A percentile compares a stretch with the other conserved stretches of the same genome.
These are phyloP conservation scores for Dictyostelium purpureum DNA, from an alignment of 78 protist species.

Conservation along the genomic window DNA sequence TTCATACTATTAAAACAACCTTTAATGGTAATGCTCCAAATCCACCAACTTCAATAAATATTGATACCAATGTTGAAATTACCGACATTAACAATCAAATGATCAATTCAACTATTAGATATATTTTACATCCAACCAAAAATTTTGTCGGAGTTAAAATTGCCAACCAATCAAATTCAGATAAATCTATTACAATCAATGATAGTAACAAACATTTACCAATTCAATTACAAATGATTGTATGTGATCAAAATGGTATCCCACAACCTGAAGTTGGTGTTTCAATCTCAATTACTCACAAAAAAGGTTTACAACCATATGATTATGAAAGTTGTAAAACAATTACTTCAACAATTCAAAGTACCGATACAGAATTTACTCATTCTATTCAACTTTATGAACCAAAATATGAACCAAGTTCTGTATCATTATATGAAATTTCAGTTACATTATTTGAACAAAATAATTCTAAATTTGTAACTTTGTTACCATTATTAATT, in stretches of 20 bases:
- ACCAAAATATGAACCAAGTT: constrained; percentile 32
- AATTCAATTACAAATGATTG: constrained; percentile 16
- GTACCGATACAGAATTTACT: neutral
- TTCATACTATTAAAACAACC: constrained; percentile 29
- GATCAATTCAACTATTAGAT: constrained; percentile 13
- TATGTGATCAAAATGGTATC: constrained; percentile 39
- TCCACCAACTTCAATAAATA: constrained; percentile 51
- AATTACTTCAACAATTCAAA: neutral
- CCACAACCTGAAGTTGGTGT: constrained; percentile 2
- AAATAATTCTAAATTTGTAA: constrained; percentile 10
- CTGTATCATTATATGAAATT: neutral
- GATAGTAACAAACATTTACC: constrained; percentile 12
- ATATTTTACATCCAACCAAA: constrained; percentile 60
- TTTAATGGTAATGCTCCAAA: constrained; percentile 45
- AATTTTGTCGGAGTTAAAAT: constrained; percentile 20
- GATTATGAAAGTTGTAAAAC: neutral
- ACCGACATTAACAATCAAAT: constrained; percentile 50
- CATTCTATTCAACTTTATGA: neutral
- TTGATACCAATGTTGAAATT: constrained; percentile 59
- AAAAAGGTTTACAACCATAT: neutral
- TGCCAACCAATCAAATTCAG: neutral
- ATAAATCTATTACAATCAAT: neutral
- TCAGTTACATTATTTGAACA: neutral
- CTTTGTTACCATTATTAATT: constrained; percentile 1
- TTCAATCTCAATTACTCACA: neutral